Conservation (phyloP, 2,329 filamentous ascomycete species). For the Ascochyta rabiei region DNA sequence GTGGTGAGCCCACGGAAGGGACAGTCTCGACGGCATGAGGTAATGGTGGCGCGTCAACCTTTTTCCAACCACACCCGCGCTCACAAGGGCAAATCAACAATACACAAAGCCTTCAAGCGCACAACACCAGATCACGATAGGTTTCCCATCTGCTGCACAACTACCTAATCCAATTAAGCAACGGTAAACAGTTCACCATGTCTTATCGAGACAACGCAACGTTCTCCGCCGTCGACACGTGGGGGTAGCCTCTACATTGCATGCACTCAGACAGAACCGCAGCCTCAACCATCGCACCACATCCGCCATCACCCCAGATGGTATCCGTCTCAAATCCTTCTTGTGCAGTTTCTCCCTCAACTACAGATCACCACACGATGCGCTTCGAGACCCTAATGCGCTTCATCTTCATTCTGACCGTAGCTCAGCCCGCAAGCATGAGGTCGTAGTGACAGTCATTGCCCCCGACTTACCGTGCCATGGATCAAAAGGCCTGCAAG, state of each 20-base stretch:
- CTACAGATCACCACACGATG: too few relatives aligned
- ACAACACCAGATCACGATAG: not conserved
- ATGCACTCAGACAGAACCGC: too few relatives aligned
- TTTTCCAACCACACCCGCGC: not conserved
- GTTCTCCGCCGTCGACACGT: too few relatives aligned
- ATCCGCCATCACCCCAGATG: too few relatives aligned
- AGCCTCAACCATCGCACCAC: too few relatives aligned
- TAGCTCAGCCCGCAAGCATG: not conserved
- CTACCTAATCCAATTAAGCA: too few relatives aligned
- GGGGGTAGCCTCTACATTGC: too few relatives aligned
- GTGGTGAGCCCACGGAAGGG: not conserved
- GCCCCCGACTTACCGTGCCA: not conserved
- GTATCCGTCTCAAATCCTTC: too few relatives aligned
- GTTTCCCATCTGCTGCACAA: too few relatives aligned
- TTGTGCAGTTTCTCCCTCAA: too few relatives aligned
- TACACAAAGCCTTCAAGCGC: not conserved
- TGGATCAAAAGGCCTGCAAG: not conserved
- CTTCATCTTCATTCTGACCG: not conserved
- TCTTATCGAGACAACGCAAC: too few relatives aligned
- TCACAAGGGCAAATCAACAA: not conserved
- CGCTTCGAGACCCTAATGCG: not conserved
- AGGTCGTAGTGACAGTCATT: not conserved
- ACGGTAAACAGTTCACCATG: not conserved
- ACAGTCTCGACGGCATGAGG: not conserved
- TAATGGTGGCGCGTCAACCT: not conserved